Percentiles rank a stretch among this genome's conserved stretches.
These are phyloP conservation scores for Nicotiana paniculata DNA, from an alignment of 257 asterid species.

Conservation along the genomic window DNA sequence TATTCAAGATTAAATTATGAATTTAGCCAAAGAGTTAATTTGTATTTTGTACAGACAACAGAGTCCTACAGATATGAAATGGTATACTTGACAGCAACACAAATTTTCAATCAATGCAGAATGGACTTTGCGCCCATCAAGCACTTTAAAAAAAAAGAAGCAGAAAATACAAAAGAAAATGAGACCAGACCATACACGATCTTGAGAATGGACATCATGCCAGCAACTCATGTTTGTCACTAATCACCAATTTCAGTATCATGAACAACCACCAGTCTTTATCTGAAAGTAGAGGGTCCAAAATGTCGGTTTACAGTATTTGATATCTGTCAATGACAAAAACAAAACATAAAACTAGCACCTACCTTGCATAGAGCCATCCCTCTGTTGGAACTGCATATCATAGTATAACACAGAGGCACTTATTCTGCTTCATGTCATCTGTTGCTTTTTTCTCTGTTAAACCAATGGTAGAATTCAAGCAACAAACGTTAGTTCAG, in stretches of 20 bases:
- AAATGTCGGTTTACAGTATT: neutral
- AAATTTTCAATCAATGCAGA: constrained; percentile 5
- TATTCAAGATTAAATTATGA: constrained; percentile 3
- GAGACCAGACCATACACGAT: neutral
- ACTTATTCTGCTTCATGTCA: constrained; percentile 49
- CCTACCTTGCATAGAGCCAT: neutral
- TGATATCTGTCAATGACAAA: neutral
- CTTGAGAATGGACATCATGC: neutral
- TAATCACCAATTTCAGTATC: constrained; percentile 1
- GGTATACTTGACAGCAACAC: constrained; percentile 10
- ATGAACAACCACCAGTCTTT: constrained; percentile 1
- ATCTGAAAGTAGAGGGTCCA: constrained; percentile 4
- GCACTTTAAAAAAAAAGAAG: neutral
- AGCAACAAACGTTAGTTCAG: neutral
- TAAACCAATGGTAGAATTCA: constrained; percentile 5
- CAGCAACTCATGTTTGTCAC: neutral
- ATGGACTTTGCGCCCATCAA: neutral
- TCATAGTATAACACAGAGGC: constrained; percentile 76
- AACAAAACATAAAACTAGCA: neutral
- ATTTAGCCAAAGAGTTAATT: neutral
- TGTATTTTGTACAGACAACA: constrained; percentile 9
- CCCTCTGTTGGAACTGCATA: constrained; percentile 20
- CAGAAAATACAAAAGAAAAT: constrained; percentile 6
- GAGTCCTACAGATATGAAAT: constrained; percentile 4
- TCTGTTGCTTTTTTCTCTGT: constrained; percentile 48